phyloP scores from a whole-genome alignment of 73 alveolate species.

The Paramecium sonneborni region DNA sequence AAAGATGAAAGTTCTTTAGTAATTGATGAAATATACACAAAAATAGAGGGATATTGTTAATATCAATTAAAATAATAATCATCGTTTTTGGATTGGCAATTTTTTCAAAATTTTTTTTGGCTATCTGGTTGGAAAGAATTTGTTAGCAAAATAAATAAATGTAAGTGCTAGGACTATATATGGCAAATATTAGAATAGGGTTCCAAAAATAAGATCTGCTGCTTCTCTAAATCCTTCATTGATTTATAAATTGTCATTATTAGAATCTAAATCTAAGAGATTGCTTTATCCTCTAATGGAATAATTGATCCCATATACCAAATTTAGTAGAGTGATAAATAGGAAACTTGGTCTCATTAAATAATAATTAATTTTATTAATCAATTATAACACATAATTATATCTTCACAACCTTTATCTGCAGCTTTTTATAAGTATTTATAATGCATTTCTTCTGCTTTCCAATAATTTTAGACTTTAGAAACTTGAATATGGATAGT shows the following conservation, averaged over 20 bases:
- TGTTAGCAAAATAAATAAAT: background rate
- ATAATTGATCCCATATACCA: background rate
- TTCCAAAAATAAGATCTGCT: slow-evolving; percentile 1
- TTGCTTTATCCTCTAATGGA: slow-evolving; percentile 32
- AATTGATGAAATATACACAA: background rate
- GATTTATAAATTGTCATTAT: background rate
- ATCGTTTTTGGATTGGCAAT: slow-evolving; percentile 31
- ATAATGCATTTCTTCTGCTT: slow-evolving; percentile 54
- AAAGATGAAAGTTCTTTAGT: background rate
- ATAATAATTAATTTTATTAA: background rate
- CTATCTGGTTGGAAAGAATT: slow-evolving; percentile 13
- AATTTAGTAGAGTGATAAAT: background rate
- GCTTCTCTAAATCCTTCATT: slow-evolving; percentile 56
- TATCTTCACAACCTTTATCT: slow-evolving; percentile 34
- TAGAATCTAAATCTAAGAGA: background rate
- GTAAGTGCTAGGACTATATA: background rate
- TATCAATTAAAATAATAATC: background rate
- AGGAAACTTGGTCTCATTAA: background rate
- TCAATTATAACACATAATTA: slow-evolving; percentile 41
- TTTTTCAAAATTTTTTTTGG: slow-evolving; percentile 33
- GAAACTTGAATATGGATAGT: slow-evolving; percentile 53
- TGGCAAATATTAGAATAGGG: background rate
- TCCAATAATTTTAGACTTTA: slow-evolving; percentile 2
- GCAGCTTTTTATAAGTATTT: slow-evolving; percentile 42
- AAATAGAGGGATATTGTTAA: background rate